A percentile compares a stretch with the other conserved stretches of the same genome.
Conservation (phyloP, 2,329 filamentous ascomycete genomes). For the Monosporascus cannonballus region DNA sequence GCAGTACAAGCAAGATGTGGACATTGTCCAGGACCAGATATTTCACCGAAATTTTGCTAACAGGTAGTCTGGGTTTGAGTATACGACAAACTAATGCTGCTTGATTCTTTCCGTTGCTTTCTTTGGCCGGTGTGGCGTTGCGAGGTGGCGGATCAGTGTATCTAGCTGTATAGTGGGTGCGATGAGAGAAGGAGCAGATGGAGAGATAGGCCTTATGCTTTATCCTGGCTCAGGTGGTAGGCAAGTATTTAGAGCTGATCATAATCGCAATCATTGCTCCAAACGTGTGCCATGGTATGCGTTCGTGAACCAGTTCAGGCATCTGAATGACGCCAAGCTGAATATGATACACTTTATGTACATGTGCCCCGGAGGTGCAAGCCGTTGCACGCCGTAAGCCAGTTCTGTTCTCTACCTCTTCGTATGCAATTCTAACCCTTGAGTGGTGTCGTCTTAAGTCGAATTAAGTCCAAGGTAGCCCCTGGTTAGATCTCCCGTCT, state of each 20-base stretch:
- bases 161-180: no score
- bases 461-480: not conserved
- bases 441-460: not conserved
- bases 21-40: no score
- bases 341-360: not conserved
- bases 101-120: no score
- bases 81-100: no score
- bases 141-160: no score
- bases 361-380: not conserved
- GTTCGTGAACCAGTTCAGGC: not conserved
- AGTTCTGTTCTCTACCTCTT: not conserved
- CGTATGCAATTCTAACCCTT: not conserved
- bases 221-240: not conserved
- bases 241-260: no score
- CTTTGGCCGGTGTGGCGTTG: no score
- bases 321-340: not conserved
- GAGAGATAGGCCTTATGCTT: no score
- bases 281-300: not conserved
- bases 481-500: not conserved
- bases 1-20: no score
- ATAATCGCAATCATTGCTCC: not conserved
- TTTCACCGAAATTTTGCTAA: no score
- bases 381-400: not conserved
- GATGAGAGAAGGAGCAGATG: no score
- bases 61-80: no score